Conservation (phyloP, 2,329 filamentous ascomycete species). For the Botryosphaeria dothidea region DNA sequence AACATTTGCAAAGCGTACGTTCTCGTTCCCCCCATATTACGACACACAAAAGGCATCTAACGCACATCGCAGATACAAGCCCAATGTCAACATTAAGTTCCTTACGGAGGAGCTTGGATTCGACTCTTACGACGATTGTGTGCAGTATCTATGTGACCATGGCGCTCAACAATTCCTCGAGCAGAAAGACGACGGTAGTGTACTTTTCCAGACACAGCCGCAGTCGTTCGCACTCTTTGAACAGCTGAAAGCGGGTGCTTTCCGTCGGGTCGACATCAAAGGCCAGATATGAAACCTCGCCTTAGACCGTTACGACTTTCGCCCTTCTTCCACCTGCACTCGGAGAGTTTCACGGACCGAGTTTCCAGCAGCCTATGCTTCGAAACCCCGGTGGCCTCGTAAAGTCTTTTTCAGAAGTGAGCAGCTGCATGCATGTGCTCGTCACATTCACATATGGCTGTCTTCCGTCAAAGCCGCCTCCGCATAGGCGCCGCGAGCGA, state of each 20-base stretch:
- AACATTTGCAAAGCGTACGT: slow-evolving; percentile 93
- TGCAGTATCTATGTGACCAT: slow-evolving; percentile 84
- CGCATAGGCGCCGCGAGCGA: background rate
- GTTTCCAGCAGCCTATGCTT: slow-evolving; percentile 1
- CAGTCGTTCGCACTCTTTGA: slow-evolving; percentile 63
- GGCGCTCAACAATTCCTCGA: slow-evolving; percentile 74
- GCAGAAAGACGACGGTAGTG: slow-evolving; percentile 63
- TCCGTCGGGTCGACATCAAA: slow-evolving; percentile 92
- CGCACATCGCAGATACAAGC: slow-evolving; percentile 72
- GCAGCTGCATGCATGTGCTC: background rate
- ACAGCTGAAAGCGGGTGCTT: slow-evolving; percentile 68
- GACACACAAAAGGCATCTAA: background rate
- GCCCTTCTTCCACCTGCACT: background rate
- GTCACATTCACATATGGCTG: background rate
- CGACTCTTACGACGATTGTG: slow-evolving; percentile 86
- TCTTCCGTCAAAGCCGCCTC: background rate
- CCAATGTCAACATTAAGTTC: slow-evolving; percentile 83
- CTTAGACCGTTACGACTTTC: background rate
- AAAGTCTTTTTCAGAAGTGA: background rate
- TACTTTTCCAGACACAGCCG: slow-evolving; percentile 47
- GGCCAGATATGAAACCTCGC: slow-evolving; percentile 77
- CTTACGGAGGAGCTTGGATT: slow-evolving; percentile 96
- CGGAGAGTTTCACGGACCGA: background rate
- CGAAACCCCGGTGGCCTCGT: background rate
- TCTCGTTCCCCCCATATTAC: no score